A percentile compares a stretch with the other conserved stretches of the same genome.
Evolutionary conservation across 768 basidiomycete species (phyloP).

Genomic region (Russula brevipes): DNA sequence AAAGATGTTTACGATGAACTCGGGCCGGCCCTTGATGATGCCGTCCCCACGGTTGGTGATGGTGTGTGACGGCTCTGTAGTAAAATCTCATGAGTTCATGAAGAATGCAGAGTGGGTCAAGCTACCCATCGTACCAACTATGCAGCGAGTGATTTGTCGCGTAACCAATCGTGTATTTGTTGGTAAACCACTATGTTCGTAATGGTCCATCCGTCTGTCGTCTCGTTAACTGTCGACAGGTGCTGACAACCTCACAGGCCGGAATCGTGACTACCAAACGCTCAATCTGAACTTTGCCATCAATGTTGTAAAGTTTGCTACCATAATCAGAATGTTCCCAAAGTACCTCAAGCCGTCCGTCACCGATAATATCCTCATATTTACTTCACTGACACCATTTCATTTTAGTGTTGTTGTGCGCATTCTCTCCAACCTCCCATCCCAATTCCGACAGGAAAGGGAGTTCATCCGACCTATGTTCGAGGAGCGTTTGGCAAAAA

Average conservation of each 20-base stretch:
- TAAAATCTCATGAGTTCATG: conserved; percentile 22
- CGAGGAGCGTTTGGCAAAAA: conserved; percentile 26
- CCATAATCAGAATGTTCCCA: conserved; percentile 34
- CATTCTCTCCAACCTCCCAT: conserved; percentile 21
- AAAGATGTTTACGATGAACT: conserved; percentile 30
- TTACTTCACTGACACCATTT: not conserved
- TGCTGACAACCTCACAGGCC: conserved; percentile 25
- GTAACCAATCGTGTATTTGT: conserved; percentile 36
- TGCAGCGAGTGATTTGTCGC: conserved; percentile 30
- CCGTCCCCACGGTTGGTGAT: conserved; percentile 29
- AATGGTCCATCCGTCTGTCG: not conserved
- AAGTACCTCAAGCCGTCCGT: conserved; percentile 35
- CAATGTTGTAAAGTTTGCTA: conserved; percentile 30
- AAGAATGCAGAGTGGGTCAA: conserved; percentile 27
- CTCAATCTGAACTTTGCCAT: conserved; percentile 34
- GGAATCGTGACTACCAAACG: conserved; percentile 30
- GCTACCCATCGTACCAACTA: conserved; percentile 24
- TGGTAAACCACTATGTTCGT: conserved; percentile 34
- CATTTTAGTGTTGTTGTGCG: conserved; percentile 17
- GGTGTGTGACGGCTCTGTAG: not conserved
- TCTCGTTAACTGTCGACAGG: not conserved
- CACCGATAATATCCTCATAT: not conserved
- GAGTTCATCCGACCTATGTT: conserved; percentile 9
- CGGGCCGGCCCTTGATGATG: conserved; percentile 28
- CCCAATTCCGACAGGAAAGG: conserved; percentile 11